phyloP scores from a whole-genome alignment of 768 basidiomycete species.

The Mycena floridula region DNA sequence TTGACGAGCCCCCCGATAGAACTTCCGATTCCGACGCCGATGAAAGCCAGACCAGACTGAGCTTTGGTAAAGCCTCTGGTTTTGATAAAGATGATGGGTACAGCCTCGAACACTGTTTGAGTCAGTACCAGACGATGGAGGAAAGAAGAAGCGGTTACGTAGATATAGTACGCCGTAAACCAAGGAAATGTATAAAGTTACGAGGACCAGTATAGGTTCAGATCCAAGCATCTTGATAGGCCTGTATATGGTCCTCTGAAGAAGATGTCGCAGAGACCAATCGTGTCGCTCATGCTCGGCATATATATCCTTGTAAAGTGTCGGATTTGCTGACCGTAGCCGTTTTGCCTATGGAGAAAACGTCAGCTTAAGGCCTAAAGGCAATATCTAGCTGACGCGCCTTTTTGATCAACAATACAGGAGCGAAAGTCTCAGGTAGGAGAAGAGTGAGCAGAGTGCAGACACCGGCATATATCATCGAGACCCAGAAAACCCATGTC shows the following conservation, averaged over 20 bases:
- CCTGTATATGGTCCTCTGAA: constrained; percentile 28
- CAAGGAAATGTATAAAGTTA: constrained; percentile 43
- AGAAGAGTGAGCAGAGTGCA: constrained; percentile 40
- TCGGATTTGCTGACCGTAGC: constrained; percentile 31
- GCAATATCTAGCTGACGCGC: constrained; percentile 37
- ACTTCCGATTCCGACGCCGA: constrained; percentile 31
- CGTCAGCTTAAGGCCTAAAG: constrained; percentile 28
- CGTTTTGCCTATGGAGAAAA: constrained; percentile 26
- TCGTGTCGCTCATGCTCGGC: constrained; percentile 30
- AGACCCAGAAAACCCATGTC: constrained; percentile 68
- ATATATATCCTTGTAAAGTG: not conserved
- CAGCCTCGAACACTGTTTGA: constrained; percentile 27
- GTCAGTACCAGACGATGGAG: not conserved
- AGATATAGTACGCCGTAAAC: constrained; percentile 46
- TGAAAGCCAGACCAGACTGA: constrained; percentile 31
- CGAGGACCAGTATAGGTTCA: constrained; percentile 44
- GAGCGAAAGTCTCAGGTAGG: constrained; percentile 66
- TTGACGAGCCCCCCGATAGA: constrained; percentile 22
- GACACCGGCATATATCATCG: constrained; percentile 54
- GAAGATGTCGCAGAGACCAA: constrained; percentile 21
- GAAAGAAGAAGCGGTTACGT: constrained; percentile 30
- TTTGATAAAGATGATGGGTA: constrained; percentile 30
- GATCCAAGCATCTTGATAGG: constrained; percentile 44
- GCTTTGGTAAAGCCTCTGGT: constrained; percentile 29
- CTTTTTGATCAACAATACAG: constrained; percentile 47